Conservation (phyloP, 306 rosid genomes). For the Carpinus fangiana region DNA sequence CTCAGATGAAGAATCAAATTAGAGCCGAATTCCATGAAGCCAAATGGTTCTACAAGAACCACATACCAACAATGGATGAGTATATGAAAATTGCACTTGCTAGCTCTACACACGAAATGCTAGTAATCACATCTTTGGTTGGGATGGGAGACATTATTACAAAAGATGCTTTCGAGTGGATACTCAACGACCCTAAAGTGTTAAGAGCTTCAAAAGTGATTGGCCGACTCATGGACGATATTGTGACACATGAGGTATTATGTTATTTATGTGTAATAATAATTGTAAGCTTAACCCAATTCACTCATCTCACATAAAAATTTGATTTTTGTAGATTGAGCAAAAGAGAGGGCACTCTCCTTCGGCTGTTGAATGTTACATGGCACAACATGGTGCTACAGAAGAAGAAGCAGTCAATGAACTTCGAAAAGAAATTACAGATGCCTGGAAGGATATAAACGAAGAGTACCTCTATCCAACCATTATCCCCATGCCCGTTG, state of each 20-base stretch:
- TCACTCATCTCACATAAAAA: neutral
- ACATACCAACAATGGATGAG: constrained; percentile 41
- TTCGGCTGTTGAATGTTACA: constrained; percentile 43
- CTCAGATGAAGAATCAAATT: constrained; percentile 15
- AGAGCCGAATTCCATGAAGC: constrained; percentile 32
- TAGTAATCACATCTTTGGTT: constrained; percentile 4
- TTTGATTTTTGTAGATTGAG: constrained; percentile 25
- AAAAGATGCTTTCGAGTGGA: constrained; percentile 41
- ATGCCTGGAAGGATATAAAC: constrained; percentile 46
- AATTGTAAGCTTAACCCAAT: no score
- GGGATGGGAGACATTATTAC: constrained; percentile 27
- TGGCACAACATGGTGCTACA: constrained; percentile 24
- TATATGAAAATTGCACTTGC: constrained; percentile 25
- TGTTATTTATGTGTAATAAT: no score
- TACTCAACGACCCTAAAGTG: constrained; percentile 24
- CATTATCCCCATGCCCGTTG: constrained; percentile 28
- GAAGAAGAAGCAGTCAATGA: constrained; percentile 8
- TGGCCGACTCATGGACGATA: constrained; percentile 31
- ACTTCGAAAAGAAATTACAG: constrained; percentile 12
- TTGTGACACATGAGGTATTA: constrained; percentile 38
- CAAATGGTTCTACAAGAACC: constrained; percentile 30
- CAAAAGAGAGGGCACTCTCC: constrained; percentile 39
- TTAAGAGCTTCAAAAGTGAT: constrained; percentile 17
- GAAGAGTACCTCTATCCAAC: constrained; percentile 32
- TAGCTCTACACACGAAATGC: neutral